Evolutionary conservation across 2,329 filamentous ascomycete genomes (phyloP).

Genomic region (Penicillium hordei): DNA sequence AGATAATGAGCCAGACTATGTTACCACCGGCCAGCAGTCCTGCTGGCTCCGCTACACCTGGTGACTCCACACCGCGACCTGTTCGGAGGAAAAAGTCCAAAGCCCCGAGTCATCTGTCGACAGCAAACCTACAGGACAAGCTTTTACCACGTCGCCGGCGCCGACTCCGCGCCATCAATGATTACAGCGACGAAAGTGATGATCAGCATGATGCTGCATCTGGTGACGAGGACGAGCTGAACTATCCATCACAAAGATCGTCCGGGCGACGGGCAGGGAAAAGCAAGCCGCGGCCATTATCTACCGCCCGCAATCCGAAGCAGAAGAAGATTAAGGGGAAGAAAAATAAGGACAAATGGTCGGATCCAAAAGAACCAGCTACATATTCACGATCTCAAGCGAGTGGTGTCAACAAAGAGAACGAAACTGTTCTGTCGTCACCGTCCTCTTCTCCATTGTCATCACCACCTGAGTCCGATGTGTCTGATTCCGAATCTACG

Average conservation of each 20-base stretch:
- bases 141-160: constrained; percentile 37
- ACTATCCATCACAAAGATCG: constrained; percentile 25
- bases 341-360: constrained; percentile 14
- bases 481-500: constrained; percentile 25
- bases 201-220: constrained; percentile 22
- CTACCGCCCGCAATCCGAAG: constrained; percentile 19
- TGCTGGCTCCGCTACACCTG: constrained; percentile 11
- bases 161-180: constrained; percentile 16
- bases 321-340: constrained; percentile 18
- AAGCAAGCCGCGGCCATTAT: constrained; percentile 23
- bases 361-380: constrained; percentile 3
- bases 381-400: constrained; percentile 17
- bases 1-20: constrained; percentile 38
- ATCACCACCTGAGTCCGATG: constrained; percentile 34
- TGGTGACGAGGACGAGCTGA: constrained; percentile 41
- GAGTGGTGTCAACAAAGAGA: constrained; percentile 32
- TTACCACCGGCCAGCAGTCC: constrained; percentile 41
- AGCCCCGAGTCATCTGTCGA: constrained; percentile 29
- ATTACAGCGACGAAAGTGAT: constrained; percentile 30
- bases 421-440: constrained; percentile 30
- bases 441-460: constrained; percentile 37
- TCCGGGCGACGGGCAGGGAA: constrained; percentile 16
- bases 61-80: background rate
- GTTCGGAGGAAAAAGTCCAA: constrained; percentile 6
- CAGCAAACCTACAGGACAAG: constrained; percentile 37